Base-by-base conservation (phyloP, 495 filamentous ascomycete genomes). In the Penicillium cinerascens region DNA sequence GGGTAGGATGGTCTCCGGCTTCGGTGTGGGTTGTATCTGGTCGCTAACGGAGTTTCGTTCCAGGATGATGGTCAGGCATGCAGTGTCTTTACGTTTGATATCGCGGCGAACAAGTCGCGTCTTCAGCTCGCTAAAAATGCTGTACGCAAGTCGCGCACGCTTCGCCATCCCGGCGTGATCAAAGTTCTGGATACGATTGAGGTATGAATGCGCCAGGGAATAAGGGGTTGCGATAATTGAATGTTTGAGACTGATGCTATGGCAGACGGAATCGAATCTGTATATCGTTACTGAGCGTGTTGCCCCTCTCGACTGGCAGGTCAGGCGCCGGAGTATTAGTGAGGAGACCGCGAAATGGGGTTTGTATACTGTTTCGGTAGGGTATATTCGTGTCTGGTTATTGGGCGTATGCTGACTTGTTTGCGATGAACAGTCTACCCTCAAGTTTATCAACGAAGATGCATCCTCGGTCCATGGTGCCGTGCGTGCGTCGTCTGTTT, bases 331-430 rank as follows among this genome's bases (percentile, higher is more conserved):
- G 73, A 89, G 85, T 58, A 60, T 97, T 51, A 89, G 82, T 45
- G 81, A 86, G 20, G 95, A 97, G 70, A 97, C 91, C 1, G 80
- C 90, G 6, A 97, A 96, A 82, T 97, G 93, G 93, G 93, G 93
- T 0, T 71, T 97, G 36, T 87, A 88, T 61, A 88, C 81, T 56
- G 77, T 96, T 41, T 92, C 93, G 63, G 89, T 93, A 75, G 44
- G 29, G 65, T 44, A 2, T 20, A n/a, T 35, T 17, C 18, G 17
- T 13, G 8, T 23, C 22, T 26, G 0, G 17, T 20, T 8, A 5
- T 20, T 39, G 36, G 16, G 15, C 22, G n/a, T n/a, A 45, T 36
- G 47, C 25, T 48, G 50, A 51, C 18, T 22, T 35, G 54, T 43
- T 44, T 6, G 10, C 21, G 18, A 15, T 27, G 41, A 23, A 17